Conservation (phyloP, 768 basidiomycete genomes). For the Serendipita sp. region DNA sequence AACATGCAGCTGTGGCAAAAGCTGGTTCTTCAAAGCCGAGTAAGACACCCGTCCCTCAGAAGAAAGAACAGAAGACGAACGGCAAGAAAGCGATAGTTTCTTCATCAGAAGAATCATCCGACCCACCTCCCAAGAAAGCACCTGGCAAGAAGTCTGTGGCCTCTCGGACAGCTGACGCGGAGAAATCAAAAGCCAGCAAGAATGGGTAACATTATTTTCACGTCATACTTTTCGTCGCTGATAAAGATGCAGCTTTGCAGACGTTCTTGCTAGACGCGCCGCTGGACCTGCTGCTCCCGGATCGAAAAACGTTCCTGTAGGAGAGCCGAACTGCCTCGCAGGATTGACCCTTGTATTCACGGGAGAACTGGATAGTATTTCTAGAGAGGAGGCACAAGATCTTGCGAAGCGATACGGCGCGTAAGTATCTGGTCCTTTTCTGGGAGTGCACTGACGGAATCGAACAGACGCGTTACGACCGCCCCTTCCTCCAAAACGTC, state of each 20-base stretch:
- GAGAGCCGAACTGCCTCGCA: slow-evolving; percentile 54
- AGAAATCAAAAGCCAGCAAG: background rate
- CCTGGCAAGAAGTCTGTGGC: background rate
- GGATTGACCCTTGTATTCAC: slow-evolving; percentile 93
- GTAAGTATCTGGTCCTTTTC: slow-evolving; percentile 41
- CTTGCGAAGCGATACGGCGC: slow-evolving; percentile 87
- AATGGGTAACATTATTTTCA: background rate
- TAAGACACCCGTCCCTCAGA: background rate
- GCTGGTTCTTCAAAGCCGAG: background rate
- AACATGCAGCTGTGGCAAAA: slow-evolving; percentile 5
- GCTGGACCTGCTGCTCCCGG: slow-evolving; percentile 33
- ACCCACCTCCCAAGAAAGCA: background rate
- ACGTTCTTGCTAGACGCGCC: slow-evolving; percentile 44
- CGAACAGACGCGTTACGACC: slow-evolving; percentile 60
- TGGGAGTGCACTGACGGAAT: background rate
- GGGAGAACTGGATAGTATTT: slow-evolving; percentile 74
- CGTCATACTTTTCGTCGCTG: background rate
- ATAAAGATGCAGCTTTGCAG: slow-evolving; percentile 18
- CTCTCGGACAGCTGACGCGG: background rate
- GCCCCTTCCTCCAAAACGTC: slow-evolving; percentile 84
- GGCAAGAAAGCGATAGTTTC: background rate
- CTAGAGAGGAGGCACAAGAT: slow-evolving; percentile 74
- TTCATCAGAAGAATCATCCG: background rate
- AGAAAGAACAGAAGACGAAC: background rate
- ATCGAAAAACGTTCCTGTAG: slow-evolving; percentile 54